phyloP scores from a whole-genome alignment of 805 yeast genomes.

The Maudiozyma turicensis region DNA sequence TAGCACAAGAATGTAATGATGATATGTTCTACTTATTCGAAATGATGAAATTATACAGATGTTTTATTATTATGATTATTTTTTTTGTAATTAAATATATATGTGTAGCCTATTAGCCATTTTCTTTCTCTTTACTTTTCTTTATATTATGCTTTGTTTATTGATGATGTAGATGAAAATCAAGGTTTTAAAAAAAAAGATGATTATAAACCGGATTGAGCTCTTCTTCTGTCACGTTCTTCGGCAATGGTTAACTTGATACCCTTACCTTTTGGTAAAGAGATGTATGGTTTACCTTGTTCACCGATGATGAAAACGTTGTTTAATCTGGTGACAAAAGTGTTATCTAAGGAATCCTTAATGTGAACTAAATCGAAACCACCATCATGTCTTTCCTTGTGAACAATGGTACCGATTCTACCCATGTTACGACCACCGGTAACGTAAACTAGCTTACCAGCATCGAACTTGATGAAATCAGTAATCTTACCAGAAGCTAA shows the following conservation, averaged over 20 bases:
- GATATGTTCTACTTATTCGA: no score
- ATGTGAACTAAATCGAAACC: conserved; percentile 96
- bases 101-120: not conserved
- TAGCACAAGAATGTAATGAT: no score
- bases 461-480: conserved; percentile 83
- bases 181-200: not conserved
- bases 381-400: conserved; percentile 97
- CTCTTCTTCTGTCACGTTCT: conserved; percentile 98
- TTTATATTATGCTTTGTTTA: not conserved
- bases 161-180: not conserved
- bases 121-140: not conserved
- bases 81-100: no score
- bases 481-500: conserved; percentile 91
- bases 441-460: conserved; percentile 85
- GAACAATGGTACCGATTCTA: conserved; percentile 90
- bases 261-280: conserved; percentile 99
- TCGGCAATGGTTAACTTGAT: conserved; percentile 90
- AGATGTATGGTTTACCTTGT: conserved; percentile 87
- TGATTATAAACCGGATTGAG: conserved; percentile 51
- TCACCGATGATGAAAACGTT: conserved; percentile 95
- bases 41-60: no score
- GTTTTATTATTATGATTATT: no score
- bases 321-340: conserved; percentile 86
- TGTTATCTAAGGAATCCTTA: conserved; percentile 90
- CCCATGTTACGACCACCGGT: conserved; percentile 99